These are phyloP conservation scores for Lineolata rhizophorae DNA, from an alignment of 495 filamentous ascomycete genomes.

Conservation along the genomic window DNA sequence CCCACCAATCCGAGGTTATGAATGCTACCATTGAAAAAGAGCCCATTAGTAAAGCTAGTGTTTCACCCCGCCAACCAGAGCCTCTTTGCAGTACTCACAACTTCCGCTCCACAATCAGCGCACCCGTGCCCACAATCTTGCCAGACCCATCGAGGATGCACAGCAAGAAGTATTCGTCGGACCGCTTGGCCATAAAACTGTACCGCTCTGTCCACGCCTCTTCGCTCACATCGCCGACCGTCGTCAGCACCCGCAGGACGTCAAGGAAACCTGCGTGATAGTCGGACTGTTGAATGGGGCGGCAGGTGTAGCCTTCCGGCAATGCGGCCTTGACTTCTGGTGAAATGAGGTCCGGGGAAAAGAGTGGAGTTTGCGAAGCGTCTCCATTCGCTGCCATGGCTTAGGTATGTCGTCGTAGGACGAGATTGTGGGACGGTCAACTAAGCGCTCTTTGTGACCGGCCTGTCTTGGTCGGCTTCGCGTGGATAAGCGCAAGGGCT, in stretches of 20 bases:
- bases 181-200: constrained; percentile 59
- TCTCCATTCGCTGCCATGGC: too few species aligned
- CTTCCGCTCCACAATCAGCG: constrained; percentile 67
- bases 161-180: constrained; percentile 66
- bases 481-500: too few species aligned
- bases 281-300: constrained; percentile 58
- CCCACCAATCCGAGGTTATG: constrained; percentile 60
- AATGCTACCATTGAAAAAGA: too few species aligned
- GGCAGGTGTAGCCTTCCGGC: constrained; percentile 61
- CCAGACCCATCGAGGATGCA: constrained; percentile 49
- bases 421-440: too few species aligned
- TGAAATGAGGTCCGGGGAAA: constrained; percentile 56
- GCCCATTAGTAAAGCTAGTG: constrained; percentile 2
- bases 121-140: constrained; percentile 67
- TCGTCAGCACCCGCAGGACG: constrained; percentile 75
- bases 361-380: constrained; percentile 49
- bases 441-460: too few species aligned
- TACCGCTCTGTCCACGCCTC: constrained; percentile 58
- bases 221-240: constrained; percentile 69
- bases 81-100: constrained; percentile 30
- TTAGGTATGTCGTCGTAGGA: too few species aligned
- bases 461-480: too few species aligned
- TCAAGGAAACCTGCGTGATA: constrained; percentile 67
- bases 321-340: constrained; percentile 45
- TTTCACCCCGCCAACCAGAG: neutral